Evolutionary conservation across 75 land plant species (phyloP).

Genomic region (Picea glauca): DNA sequence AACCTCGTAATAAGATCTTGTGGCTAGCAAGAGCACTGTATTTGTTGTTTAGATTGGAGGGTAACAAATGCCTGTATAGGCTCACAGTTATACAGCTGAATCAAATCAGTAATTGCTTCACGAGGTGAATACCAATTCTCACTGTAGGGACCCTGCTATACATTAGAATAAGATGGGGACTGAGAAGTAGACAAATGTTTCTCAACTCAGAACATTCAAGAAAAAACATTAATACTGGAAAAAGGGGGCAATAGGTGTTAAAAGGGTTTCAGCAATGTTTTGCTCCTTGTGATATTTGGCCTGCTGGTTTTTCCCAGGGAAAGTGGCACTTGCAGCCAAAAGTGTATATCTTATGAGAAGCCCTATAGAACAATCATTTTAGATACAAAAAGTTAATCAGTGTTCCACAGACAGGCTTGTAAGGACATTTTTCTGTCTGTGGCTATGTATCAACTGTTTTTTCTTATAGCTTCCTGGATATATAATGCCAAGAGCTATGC

Average conservation of each 20-base stretch:
- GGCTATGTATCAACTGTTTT: neutral
- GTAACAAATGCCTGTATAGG: neutral
- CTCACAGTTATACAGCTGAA: neutral
- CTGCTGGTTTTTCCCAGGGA: constrained; percentile 5
- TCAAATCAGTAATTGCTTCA: neutral
- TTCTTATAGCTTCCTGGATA: constrained; percentile 4
- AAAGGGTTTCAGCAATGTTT: neutral
- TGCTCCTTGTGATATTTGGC: neutral
- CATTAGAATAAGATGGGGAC: constrained; percentile 1
- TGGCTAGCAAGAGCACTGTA: constrained; percentile 4
- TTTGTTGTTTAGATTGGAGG: constrained; percentile 5
- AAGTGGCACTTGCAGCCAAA: constrained; percentile 6
- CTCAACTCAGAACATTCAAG: neutral
- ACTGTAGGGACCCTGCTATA: neutral
- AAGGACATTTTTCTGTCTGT: neutral
- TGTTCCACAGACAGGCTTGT: constrained; percentile 7
- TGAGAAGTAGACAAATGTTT: neutral
- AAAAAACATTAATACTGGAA: neutral
- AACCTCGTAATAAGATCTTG: constrained; percentile 1
- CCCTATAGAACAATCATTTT: neutral
- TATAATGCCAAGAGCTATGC: neutral
- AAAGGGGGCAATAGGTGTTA: neutral
- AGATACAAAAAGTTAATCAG: neutral
- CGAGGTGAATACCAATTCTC: neutral
- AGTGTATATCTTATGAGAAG: constrained; percentile 1